These are phyloP conservation scores for Colletotrichum chlorophyti DNA, from an alignment of 2,329 filamentous ascomycete genomes.

Conservation along the genomic window DNA sequence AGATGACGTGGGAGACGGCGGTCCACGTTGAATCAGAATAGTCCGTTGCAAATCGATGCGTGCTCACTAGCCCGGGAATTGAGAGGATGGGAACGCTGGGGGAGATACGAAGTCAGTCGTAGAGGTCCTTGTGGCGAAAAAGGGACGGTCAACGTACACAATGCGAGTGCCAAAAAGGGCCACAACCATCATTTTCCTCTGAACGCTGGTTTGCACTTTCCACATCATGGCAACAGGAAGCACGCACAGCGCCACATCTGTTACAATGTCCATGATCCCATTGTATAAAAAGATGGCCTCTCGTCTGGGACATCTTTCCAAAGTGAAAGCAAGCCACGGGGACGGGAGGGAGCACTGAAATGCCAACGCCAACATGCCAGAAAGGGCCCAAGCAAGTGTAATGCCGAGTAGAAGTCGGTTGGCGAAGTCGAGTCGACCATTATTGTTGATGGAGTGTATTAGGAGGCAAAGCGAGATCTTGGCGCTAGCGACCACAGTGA, in stretches of 20 bases:
- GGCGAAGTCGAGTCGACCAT: background rate
- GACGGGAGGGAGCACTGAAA: slow-evolving; percentile 1
- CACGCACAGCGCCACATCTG: background rate
- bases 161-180: background rate
- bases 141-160: background rate
- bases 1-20: background rate
- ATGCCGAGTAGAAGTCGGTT: background rate
- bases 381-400: background rate
- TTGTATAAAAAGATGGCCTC: slow-evolving; percentile 5
- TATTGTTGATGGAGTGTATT: slow-evolving; percentile 3
- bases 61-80: background rate
- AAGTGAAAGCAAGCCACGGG: background rate
- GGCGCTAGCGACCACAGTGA: background rate
- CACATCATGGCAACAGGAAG: slow-evolving; percentile 6
- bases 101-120: background rate
- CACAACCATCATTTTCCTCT: background rate
- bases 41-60: background rate
- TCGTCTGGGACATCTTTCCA: background rate
- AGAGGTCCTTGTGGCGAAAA: background rate
- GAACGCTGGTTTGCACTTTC: background rate
- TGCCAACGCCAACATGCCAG: background rate
- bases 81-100: background rate
- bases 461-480: background rate
- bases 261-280: background rate
- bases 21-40: background rate